A percentile compares a stretch with the other conserved stretches of the same genome.
Evolutionary conservation across 768 basidiomycete genomes (phyloP).

Genomic region (Tylopilus felleus): DNA sequence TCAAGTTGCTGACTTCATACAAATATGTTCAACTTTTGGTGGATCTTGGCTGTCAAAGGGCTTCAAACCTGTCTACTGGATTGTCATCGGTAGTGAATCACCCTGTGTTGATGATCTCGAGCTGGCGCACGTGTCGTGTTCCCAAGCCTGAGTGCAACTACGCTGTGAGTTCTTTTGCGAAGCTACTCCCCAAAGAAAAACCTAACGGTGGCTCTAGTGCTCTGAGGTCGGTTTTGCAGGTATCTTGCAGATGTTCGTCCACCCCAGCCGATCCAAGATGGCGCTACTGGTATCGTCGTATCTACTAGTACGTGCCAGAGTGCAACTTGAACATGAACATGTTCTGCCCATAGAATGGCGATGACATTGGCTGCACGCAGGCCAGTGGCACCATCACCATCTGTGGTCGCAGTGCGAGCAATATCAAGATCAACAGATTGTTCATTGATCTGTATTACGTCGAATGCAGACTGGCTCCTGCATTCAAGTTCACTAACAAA

Average conservation of each 20-base stretch:
- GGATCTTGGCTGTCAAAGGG: constrained; percentile 17
- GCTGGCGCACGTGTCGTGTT: constrained; percentile 22
- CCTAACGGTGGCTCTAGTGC: constrained; percentile 4
- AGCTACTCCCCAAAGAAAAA: background rate
- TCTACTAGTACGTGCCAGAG: constrained; percentile 28
- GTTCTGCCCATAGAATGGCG: constrained; percentile 27
- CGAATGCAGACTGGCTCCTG: constrained; percentile 23
- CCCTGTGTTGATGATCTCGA: constrained; percentile 24
- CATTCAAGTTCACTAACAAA: constrained; percentile 21
- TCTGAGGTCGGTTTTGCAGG: constrained; percentile 32
- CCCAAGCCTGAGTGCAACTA: constrained; percentile 33
- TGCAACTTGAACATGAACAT: constrained; percentile 29
- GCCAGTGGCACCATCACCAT: constrained; percentile 27
- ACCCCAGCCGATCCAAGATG: constrained; percentile 16
- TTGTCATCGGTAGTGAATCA: constrained; percentile 31
- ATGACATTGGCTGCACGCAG: constrained; percentile 27
- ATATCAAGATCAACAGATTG: constrained; percentile 29
- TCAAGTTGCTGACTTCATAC: constrained; percentile 28
- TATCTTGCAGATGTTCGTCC: constrained; percentile 29
- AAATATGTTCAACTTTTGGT: constrained; percentile 17
- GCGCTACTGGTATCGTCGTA: constrained; percentile 27
- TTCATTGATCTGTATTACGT: constrained; percentile 29
- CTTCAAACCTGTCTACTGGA: constrained; percentile 30
- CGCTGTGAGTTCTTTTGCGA: constrained; percentile 17
- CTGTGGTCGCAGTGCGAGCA: constrained; percentile 28